Evolutionary conservation across 2,329 filamentous ascomycete genomes (phyloP).

Genomic region (Xylaria sp.): DNA sequence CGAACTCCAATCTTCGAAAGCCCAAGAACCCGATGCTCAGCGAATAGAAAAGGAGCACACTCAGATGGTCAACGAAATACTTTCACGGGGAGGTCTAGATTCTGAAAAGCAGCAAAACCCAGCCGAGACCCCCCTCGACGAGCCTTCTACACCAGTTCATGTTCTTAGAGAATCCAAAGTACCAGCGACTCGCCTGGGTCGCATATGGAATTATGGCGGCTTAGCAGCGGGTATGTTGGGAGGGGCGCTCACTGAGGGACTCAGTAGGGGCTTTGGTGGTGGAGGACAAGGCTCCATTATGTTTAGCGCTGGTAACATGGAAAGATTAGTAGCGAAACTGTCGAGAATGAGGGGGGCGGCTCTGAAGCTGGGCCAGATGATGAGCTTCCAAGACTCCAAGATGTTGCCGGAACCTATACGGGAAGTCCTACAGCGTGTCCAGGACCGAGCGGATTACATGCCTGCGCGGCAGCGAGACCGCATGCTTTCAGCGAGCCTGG

Average conservation of each 20-base stretch:
- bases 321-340: slow-evolving; percentile 89
- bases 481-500: slow-evolving; percentile 82
- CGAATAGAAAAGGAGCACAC: slow-evolving; percentile 42
- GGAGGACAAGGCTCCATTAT: slow-evolving; percentile 78
- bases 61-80: slow-evolving; percentile 42
- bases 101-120: slow-evolving; percentile 19
- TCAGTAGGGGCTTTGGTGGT: slow-evolving; percentile 82
- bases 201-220: slow-evolving; percentile 94
- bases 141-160: slow-evolving; percentile 58
- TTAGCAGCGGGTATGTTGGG: slow-evolving; percentile 95
- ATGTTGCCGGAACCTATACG: slow-evolving; percentile 90
- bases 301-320: slow-evolving; percentile 90
- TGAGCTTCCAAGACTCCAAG: slow-evolving; percentile 97
- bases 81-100: slow-evolving; percentile 45
- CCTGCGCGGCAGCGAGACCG: slow-evolving; percentile 90
- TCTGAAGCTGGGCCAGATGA: slow-evolving; percentile 97
- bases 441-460: slow-evolving; percentile 98
- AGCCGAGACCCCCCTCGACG: slow-evolving; percentile 28
- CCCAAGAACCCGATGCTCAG: slow-evolving; percentile 30
- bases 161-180: slow-evolving; percentile 89
- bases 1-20: slow-evolving; percentile 20
- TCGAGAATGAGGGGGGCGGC: slow-evolving; percentile 97
- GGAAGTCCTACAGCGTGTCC: slow-evolving; percentile 90
- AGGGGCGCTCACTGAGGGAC: slow-evolving; percentile 85
- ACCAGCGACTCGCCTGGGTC: slow-evolving; percentile 84